Percentiles rank a stretch among this genome's conserved stretches.
Evolutionary conservation across 2,329 filamentous ascomycete species (phyloP).

Genomic region (Fusarium sp.): DNA sequence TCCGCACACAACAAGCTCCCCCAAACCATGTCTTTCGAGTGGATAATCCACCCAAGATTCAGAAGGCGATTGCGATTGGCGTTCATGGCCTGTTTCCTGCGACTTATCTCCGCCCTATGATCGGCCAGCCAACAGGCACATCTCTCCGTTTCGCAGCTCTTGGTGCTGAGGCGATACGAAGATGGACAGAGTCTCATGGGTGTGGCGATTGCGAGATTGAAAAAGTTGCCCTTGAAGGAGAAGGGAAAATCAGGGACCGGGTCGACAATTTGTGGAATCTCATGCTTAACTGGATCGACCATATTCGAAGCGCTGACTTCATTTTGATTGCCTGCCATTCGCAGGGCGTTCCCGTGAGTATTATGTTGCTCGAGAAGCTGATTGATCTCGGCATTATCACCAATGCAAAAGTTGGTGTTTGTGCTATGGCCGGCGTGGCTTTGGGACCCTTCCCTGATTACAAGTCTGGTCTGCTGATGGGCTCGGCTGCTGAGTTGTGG

Average conservation of each 20-base stretch:
- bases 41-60: constrained; percentile 77
- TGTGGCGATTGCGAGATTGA: constrained; percentile 85
- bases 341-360: constrained; percentile 92
- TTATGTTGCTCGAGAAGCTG: constrained; percentile 93
- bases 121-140: constrained; percentile 95
- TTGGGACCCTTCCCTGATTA: constrained; percentile 94
- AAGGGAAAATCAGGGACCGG: constrained; percentile 89
- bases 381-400: constrained; percentile 90
- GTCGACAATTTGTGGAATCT: constrained; percentile 96
- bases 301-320: constrained; percentile 88
- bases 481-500: constrained; percentile 93
- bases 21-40: constrained; percentile 79
- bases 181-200: constrained; percentile 82
- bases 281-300: constrained; percentile 93
- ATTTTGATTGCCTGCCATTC: constrained; percentile 94
- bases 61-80: constrained; percentile 90
- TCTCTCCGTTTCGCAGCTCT: constrained; percentile 93
- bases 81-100: constrained; percentile 96
- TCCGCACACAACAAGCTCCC: constrained; percentile 67
- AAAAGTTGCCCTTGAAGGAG: constrained; percentile 93
- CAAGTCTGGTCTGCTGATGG: constrained; percentile 88
- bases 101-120: constrained; percentile 85
- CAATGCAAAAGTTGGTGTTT: constrained; percentile 83
- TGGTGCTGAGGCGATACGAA: constrained; percentile 83
- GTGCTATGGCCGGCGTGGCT: constrained; percentile 91